Percentiles rank a stretch among this genome's conserved stretches.
phyloP scores from a whole-genome alignment of 495 filamentous ascomycete species.

The Aspergillus bridgeri region DNA sequence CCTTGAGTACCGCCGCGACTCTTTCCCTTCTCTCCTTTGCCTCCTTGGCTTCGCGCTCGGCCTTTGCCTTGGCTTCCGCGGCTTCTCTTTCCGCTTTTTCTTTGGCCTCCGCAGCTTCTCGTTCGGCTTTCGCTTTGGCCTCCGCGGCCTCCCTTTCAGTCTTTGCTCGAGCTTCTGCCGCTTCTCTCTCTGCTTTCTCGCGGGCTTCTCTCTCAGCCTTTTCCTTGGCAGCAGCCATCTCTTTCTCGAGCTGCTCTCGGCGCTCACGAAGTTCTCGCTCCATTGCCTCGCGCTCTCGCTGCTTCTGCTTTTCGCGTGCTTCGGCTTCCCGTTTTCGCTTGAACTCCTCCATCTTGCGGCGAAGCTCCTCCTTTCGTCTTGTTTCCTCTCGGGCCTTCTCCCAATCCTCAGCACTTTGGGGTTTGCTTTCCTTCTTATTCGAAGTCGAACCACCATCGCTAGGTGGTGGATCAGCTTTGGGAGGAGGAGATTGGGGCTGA shows the following conservation, averaged over 20 bases:
- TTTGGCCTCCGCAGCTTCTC: constrained; percentile 29
- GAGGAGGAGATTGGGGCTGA: constrained; percentile 14
- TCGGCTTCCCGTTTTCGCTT: constrained; percentile 51
- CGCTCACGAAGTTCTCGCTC: constrained; percentile 46
- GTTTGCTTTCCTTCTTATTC: constrained; percentile 13
- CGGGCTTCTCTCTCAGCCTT: constrained; percentile 44
- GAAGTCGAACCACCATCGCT: constrained; percentile 12
- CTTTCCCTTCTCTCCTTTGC: constrained; percentile 35
- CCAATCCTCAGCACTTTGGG: constrained; percentile 21
- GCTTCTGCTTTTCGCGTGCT: constrained; percentile 42
- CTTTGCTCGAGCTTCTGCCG: constrained; percentile 19
- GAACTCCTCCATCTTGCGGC: constrained; percentile 62
- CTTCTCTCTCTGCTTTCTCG: constrained; percentile 39
- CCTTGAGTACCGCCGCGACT: constrained; percentile 35
- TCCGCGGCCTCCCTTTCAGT: constrained; percentile 29
- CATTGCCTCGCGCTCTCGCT: constrained; percentile 49
- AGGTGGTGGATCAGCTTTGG: constrained; percentile 22
- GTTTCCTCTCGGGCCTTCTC: constrained; percentile 64
- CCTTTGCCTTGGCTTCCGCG: constrained; percentile 25
- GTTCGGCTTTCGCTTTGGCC: constrained; percentile 23
- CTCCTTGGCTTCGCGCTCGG: constrained; percentile 31
- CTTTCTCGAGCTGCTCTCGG: constrained; percentile 47
- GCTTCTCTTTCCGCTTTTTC: constrained; percentile 23
- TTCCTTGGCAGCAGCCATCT: constrained; percentile 45
- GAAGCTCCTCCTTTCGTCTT: constrained; percentile 42